Evolutionary conservation across 305 asterid species (phyloP).

Genomic region (Fraxinus xanthoxyloides): DNA sequence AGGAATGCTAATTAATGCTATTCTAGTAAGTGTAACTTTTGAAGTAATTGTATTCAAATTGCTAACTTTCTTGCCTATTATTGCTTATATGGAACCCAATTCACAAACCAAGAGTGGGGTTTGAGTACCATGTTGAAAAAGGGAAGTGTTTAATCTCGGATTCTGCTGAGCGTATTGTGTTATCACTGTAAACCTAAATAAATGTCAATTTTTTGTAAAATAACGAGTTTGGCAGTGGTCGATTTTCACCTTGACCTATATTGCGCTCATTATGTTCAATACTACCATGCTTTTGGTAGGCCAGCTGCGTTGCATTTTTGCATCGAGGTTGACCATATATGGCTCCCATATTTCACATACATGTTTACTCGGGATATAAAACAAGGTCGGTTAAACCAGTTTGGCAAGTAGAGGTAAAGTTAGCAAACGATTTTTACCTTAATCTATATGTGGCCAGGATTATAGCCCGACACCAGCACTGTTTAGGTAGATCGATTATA

Average conservation of each 20-base stretch:
- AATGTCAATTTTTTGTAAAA: neutral
- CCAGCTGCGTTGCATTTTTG: too few relatives aligned
- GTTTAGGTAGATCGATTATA: too few relatives aligned
- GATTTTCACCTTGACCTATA: neutral
- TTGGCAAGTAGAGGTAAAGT: neutral
- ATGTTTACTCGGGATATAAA: too few relatives aligned
- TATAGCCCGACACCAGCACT: slow-evolving; percentile 17
- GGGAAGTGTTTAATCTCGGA: neutral
- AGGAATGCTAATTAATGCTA: neutral
- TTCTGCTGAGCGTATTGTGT: neutral
- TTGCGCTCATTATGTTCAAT: neutral
- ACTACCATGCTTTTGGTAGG: too few relatives aligned
- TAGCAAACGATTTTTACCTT: neutral
- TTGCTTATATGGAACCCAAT: neutral
- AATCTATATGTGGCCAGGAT: neutral
- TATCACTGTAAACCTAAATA: neutral
- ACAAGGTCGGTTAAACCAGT: too few relatives aligned
- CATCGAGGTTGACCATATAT: too few relatives aligned
- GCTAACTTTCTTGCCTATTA: slow-evolving; percentile 20
- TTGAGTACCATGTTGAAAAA: neutral
- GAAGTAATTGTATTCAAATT: slow-evolving; percentile 12
- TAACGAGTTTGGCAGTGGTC: neutral
- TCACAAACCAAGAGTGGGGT: neutral
- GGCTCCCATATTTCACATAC: too few relatives aligned
- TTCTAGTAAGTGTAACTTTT: neutral